phyloP scores from a whole-genome alignment of 192 early-diverging fungal genomes.

The Umbelopsis ramanniana region DNA sequence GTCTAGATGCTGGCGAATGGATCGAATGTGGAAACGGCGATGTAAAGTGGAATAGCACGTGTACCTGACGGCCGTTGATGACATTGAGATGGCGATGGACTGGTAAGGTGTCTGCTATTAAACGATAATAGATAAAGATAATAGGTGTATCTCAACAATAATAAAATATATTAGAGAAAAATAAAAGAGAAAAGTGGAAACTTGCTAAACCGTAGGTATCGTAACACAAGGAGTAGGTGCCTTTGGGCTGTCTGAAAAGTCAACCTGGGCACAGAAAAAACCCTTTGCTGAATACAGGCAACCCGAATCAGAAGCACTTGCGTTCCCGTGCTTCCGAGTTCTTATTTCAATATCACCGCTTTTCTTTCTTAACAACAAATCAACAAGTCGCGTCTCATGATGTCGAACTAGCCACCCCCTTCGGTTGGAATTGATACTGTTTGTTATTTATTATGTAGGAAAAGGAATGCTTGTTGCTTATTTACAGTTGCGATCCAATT shows the following conservation, averaged over 20 bases:
- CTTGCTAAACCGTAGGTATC: neutral
- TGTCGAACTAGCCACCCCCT: neutral
- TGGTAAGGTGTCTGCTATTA: too few species aligned
- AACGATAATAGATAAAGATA: too few species aligned
- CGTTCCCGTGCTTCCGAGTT: slow-evolving; percentile 15
- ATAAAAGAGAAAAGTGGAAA: slow-evolving; percentile 27
- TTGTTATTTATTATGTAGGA: neutral
- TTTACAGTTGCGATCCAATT: slow-evolving; percentile 1
- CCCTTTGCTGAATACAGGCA: slow-evolving; percentile 10
- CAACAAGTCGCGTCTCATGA: slow-evolving; percentile 6
- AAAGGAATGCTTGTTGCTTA: neutral
- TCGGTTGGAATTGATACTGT: slow-evolving; percentile 17
- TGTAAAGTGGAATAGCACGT: slow-evolving; percentile 5
- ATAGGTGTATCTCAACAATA: neutral
- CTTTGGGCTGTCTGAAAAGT: neutral
- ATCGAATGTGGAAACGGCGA: slow-evolving; percentile 1
- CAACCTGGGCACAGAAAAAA: neutral
- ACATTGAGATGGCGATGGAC: slow-evolving; percentile 21
- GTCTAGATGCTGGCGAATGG: slow-evolving; percentile 29
- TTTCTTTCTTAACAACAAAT: too few species aligned
- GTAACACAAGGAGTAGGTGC: slow-evolving; percentile 20
- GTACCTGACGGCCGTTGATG: slow-evolving; percentile 47
- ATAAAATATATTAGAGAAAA: slow-evolving; percentile 24
- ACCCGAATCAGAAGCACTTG: neutral
- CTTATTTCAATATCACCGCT: neutral